Evolutionary conservation across 2,329 filamentous ascomycete species (phyloP).

Genomic region (Zymoseptoria crescenta): DNA sequence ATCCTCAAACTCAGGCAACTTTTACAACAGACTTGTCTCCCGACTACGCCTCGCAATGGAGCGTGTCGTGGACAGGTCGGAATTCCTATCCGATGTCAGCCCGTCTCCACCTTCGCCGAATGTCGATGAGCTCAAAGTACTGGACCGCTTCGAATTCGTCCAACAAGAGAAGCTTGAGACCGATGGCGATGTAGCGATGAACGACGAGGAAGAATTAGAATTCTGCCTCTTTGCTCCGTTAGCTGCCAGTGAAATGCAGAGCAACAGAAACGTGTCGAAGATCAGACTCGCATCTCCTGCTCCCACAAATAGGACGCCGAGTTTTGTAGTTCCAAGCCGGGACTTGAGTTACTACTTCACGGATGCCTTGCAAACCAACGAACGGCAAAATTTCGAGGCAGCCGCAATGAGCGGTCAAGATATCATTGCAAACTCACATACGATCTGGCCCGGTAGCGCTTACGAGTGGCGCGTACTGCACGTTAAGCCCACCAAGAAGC

Average conservation of each 20-base stretch:
- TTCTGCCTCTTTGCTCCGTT: slow-evolving; percentile 17
- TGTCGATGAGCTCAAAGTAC: background rate
- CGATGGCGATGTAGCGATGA: background rate
- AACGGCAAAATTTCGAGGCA: slow-evolving; percentile 6
- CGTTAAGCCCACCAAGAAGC: slow-evolving; percentile 10
- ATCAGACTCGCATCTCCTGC: slow-evolving; percentile 18
- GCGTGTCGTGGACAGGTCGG: slow-evolving; percentile 14
- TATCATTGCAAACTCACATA: slow-evolving; percentile 7
- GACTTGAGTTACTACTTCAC: slow-evolving; percentile 17
- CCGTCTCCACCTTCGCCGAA: slow-evolving; percentile 9
- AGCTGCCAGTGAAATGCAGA: background rate
- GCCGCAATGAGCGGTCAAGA: slow-evolving; percentile 14
- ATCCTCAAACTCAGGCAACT: background rate
- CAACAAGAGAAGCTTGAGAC: slow-evolving; percentile 1
- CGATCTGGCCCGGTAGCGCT: slow-evolving; percentile 11
- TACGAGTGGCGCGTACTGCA: slow-evolving; percentile 19
- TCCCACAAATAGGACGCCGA: slow-evolving; percentile 6
- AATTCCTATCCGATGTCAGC: slow-evolving; percentile 10
- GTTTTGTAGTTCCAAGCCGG: slow-evolving; percentile 11
- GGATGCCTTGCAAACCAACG: background rate
- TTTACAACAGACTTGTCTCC: background rate
- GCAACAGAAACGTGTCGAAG: slow-evolving; percentile 7
- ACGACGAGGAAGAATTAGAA: slow-evolving; percentile 7
- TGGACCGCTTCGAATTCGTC: slow-evolving; percentile 15
- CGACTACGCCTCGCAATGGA: slow-evolving; percentile 9